Conservation (phyloP, 2,329 filamentous ascomycete species). For the Cadophora malorum region DNA sequence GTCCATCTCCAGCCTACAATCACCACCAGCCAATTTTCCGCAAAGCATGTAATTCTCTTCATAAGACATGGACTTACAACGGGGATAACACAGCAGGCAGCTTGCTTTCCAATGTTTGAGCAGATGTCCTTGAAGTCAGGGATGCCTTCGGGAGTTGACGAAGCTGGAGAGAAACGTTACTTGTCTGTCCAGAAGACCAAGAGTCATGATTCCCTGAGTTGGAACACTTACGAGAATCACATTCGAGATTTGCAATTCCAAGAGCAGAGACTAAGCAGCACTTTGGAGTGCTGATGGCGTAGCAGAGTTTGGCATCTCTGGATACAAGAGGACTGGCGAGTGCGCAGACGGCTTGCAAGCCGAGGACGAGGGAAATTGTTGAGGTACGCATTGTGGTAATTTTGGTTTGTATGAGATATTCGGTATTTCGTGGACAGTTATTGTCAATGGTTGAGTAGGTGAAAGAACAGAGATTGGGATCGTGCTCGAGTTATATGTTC, state of each 20-base stretch:
- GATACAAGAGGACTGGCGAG: background rate
- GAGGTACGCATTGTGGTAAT: background rate
- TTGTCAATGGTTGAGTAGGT: no score
- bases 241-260: background rate
- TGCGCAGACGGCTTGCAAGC: background rate
- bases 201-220: background rate
- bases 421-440: no score
- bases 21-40: background rate
- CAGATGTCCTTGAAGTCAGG: slow-evolving; percentile 16
- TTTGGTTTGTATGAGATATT: background rate
- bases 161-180: background rate
- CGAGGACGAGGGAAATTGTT: background rate
- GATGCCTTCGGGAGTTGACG: background rate
- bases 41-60: background rate
- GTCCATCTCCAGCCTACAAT: background rate
- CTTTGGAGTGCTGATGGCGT: background rate
- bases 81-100: slow-evolving; percentile 15
- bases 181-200: background rate
- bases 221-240: background rate
- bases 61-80: background rate
- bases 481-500: no score
- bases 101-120: slow-evolving; percentile 2
- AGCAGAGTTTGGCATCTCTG: background rate
- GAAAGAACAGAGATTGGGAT: no score
- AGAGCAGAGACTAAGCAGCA: background rate